These are phyloP conservation scores for Colletotrichum destructivum DNA, from an alignment of 2,329 filamentous ascomycete genomes.

Conservation along the genomic window DNA sequence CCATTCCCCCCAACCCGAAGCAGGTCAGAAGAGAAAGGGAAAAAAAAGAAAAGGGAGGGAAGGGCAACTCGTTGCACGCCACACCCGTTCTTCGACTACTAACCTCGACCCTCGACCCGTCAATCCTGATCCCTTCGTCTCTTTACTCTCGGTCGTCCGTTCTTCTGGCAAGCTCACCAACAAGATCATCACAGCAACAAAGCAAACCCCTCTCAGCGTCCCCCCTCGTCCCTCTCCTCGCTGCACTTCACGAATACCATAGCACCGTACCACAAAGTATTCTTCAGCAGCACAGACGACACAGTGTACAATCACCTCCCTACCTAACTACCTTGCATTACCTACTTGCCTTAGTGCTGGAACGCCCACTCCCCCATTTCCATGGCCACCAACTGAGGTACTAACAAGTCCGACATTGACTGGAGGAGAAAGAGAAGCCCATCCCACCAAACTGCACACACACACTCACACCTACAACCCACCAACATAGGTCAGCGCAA, in stretches of 20 bases:
- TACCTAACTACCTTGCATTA: too few species aligned
- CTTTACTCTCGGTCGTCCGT: constrained; percentile 22
- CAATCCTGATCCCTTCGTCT: constrained; percentile 8
- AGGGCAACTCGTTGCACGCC: constrained; percentile 22
- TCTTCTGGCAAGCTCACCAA: constrained; percentile 25
- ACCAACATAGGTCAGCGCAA: constrained; percentile 22
- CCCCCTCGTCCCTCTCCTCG: not conserved
- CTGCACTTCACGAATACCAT: constrained; percentile 31
- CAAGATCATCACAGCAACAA: constrained; percentile 15
- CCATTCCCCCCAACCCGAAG: constrained; percentile 33
- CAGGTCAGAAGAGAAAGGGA: constrained; percentile 7
- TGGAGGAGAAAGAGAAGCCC: constrained; percentile 3
- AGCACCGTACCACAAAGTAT: constrained; percentile 18
- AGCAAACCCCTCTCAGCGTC: constrained; percentile 13
- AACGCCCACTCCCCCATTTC: constrained; percentile 30
- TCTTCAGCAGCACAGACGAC: constrained; percentile 40
- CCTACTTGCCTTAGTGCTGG: constrained; percentile 3
- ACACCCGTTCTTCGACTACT: constrained; percentile 26
- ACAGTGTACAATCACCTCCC: constrained; percentile 26
- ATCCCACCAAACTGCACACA: constrained; percentile 22
- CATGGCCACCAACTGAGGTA: constrained; percentile 40
- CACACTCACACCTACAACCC: not conserved
- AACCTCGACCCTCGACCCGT: constrained; percentile 19
- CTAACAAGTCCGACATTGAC: constrained; percentile 27
- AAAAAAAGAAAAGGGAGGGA: constrained; percentile 33